Evolutionary conservation across 2,329 filamentous ascomycete genomes (phyloP).

Genomic region (Zymoseptoria pseudotritici): DNA sequence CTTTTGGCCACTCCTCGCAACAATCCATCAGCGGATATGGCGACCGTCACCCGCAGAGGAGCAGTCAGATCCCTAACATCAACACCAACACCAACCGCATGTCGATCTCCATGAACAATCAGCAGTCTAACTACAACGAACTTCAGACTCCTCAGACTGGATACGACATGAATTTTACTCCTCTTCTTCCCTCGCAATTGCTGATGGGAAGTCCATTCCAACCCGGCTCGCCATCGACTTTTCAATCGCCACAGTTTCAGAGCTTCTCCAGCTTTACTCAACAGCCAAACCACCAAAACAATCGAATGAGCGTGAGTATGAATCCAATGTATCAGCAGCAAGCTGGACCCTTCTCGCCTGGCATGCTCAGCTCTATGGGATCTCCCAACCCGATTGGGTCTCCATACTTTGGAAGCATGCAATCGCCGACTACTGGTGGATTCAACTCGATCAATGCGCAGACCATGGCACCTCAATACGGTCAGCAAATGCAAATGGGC

Average conservation of each 20-base stretch:
- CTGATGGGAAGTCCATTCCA: conserved; percentile 95
- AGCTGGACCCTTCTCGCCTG: conserved; percentile 61
- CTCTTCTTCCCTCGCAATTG: conserved; percentile 86
- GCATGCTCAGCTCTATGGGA: conserved; percentile 75
- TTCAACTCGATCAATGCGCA: conserved; percentile 55
- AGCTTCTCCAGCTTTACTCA: conserved; percentile 71
- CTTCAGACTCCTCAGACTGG: conserved; percentile 80
- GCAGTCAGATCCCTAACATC: conserved; percentile 76
- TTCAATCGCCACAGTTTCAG: conserved; percentile 86
- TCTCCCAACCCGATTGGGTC: conserved; percentile 78
- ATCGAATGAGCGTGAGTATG: conserved; percentile 50
- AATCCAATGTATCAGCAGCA: conserved; percentile 68
- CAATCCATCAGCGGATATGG: conserved; percentile 66
- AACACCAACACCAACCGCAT: conserved; percentile 63
- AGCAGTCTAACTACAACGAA: conserved; percentile 44
- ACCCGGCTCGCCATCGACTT: conserved; percentile 82
- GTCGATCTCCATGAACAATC: conserved; percentile 40
- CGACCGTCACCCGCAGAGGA: conserved; percentile 75
- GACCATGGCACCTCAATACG: conserved; percentile 22
- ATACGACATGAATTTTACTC: conserved; percentile 98
- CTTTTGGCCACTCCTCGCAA: conserved; percentile 72
- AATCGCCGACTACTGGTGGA: conserved; percentile 71
- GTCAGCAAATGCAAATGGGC: conserved; percentile 50
- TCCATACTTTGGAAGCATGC: conserved; percentile 71
- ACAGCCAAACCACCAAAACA: conserved; percentile 43